Evolutionary conservation across 352 stramenopile species (phyloP), one percentile per base, ranked within the genome.

Genomic region (Phytophthora pinifolia): DNA sequence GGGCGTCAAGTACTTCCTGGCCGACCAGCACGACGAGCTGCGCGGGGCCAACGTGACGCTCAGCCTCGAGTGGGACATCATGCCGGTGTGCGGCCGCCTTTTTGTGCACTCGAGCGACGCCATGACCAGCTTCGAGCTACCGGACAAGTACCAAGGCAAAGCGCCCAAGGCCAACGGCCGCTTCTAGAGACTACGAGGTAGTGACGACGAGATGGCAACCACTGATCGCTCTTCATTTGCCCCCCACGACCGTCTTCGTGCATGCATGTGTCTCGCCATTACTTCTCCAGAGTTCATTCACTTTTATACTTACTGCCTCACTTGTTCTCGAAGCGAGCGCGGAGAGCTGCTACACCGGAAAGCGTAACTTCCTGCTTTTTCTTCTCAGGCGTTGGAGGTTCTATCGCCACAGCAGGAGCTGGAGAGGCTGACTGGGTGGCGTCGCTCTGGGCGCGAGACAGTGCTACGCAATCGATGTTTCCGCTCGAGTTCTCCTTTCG

Each of bases 1-100:
- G 39, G 72, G 76, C 46, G 68, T 92, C 67, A 84, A 92, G 62
- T 94, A 94, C 65, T 91, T 92, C 41, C 55, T 94, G 10, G 74
- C 82, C 12, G 83, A 92, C 55, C 79, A 92, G 62, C 63, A 77
- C 62, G 76, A 92, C 61, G 59, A 94, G 62, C 63, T 94, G 35
- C 84, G 84, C 35, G 72, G 76, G 41, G 67, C 77, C 34, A 90
- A 92, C 54, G 84, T 94, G 38, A 88, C 80, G 53, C 76, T 94
- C 53, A 69, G 77, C 34, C 73, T 94, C 49, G 74, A 92, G 64
- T 94, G 83, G 82, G 84, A 94, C 56, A 71, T 92, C 62, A 94
- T 94, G 84, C 84, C 84, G 8, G 83, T 94, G 27, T 90, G 79
- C 54, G 84, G 84, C 35, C 72, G 76, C 10, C 70, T 94, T 20